phyloP scores from a whole-genome alignment of 2,329 filamentous ascomycete species.

The Paradendryphiella salina region DNA sequence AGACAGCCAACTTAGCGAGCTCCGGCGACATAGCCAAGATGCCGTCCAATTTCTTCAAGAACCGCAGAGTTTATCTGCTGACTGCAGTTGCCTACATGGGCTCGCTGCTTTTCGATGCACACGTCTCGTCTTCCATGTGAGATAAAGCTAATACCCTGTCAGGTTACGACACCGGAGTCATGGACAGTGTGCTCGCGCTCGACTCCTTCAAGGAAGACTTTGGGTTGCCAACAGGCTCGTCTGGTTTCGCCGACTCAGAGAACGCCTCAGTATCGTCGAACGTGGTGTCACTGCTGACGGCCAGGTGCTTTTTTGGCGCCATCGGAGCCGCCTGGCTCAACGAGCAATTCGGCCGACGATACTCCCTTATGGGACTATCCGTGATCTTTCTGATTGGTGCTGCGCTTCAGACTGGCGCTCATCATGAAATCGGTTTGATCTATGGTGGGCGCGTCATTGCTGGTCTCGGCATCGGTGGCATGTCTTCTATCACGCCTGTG shows the following conservation, averaged over 20 bases:
- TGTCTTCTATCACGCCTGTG: conserved; percentile 60
- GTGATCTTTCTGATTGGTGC: conserved; percentile 11
- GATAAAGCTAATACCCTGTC: neutral
- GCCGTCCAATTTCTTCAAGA: conserved; percentile 14
- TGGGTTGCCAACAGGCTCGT: conserved; percentile 10
- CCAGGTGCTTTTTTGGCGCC: conserved; percentile 14
- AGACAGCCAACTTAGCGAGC: neutral
- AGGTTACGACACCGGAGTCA: conserved; percentile 16
- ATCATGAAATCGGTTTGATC: conserved; percentile 12
- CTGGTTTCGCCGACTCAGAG: conserved; percentile 10
- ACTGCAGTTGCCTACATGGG: conserved; percentile 15
- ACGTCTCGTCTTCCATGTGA: neutral
- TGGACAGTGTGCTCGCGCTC: conserved; percentile 14
- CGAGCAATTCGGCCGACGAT: conserved; percentile 10
- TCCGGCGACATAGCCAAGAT: conserved; percentile 8
- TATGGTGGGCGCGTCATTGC: conserved; percentile 52
- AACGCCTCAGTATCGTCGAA: conserved; percentile 11
- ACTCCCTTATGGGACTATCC: conserved; percentile 10
- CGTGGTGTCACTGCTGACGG: conserved; percentile 11
- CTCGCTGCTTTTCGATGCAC: conserved; percentile 13
- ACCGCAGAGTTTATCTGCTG: conserved; percentile 13
- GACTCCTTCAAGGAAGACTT: conserved; percentile 13
- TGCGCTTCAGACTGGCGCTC: conserved; percentile 11
- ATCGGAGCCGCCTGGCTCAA: conserved; percentile 13
- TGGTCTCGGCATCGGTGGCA: conserved; percentile 57